Percentiles rank a stretch among this genome's conserved stretches.
phyloP scores from a whole-genome alignment of 148 eudicot species.

The Persicaria tinctoria region DNA sequence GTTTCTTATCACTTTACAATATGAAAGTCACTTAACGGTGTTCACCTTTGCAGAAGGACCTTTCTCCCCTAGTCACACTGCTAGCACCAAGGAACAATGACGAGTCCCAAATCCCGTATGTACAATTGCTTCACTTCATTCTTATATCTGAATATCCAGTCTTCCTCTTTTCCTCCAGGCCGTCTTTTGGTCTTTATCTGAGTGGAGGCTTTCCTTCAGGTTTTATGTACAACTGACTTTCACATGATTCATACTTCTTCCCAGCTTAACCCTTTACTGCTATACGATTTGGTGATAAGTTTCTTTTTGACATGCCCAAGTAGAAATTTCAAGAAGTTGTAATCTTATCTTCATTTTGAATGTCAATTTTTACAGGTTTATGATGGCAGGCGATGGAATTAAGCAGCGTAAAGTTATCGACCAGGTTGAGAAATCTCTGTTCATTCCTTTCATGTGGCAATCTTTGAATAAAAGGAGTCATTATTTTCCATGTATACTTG shows the following conservation, averaged over 20 bases:
- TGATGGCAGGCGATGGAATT: conserved; percentile 92
- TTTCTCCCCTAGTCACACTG: conserved; percentile 79
- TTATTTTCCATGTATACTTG: conserved; percentile 5
- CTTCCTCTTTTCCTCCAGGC: neutral
- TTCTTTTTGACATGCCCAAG: neutral
- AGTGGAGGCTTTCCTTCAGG: neutral
- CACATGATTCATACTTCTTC: neutral
- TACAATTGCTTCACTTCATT: conserved; percentile 13
- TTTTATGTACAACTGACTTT: neutral
- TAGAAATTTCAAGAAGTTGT: neutral
- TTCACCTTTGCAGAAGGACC: conserved; percentile 61
- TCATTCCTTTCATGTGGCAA: neutral
- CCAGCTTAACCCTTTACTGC: neutral
- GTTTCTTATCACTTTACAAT: neutral
- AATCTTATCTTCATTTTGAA: neutral
- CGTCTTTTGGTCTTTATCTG: neutral
- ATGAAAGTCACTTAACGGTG: neutral
- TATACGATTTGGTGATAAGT: neutral
- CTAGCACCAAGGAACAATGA: conserved; percentile 56
- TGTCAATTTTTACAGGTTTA: conserved; percentile 46
- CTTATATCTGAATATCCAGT: conserved; percentile 1
- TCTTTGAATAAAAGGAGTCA: neutral
- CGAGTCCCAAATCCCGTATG: conserved; percentile 84
- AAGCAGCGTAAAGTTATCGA: conserved; percentile 59
- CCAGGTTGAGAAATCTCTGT: conserved; percentile 39